Evolutionary conservation across 208 protist species (phyloP).

Genomic region (Trypanosoma cruzi): DNA sequence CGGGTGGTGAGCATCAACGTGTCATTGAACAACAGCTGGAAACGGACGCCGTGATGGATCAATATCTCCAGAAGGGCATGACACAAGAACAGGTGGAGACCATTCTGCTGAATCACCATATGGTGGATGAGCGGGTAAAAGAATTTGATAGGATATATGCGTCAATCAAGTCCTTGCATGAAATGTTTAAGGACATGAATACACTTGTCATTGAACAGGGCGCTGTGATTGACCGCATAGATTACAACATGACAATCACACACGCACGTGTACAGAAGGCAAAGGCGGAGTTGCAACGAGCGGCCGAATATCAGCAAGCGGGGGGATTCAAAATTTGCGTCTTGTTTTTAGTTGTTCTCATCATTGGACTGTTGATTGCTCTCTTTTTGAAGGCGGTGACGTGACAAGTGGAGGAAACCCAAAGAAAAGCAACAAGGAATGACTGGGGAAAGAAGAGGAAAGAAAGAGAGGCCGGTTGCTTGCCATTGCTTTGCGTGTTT

Average conservation of each 20-base stretch:
- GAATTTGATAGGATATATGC: constrained; percentile 94
- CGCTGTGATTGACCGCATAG: constrained; percentile 94
- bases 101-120: constrained; percentile 91
- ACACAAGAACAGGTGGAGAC: constrained; percentile 93
- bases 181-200: constrained; percentile 95
- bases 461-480: not conserved
- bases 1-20: constrained; percentile 80
- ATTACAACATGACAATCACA: constrained; percentile 96
- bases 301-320: constrained; percentile 89
- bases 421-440: no score
- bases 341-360: constrained; percentile 90
- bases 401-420: constrained; percentile 14
- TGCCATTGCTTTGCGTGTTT: not conserved
- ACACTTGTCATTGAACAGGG: constrained; percentile 94
- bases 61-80: constrained; percentile 92
- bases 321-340: constrained; percentile 92
- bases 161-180: constrained; percentile 93
- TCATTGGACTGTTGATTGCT: constrained; percentile 83
- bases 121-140: constrained; percentile 91
- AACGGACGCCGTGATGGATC: constrained; percentile 86
- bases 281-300: constrained; percentile 83
- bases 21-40: constrained; percentile 88
- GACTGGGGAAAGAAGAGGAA: constrained; percentile 1
- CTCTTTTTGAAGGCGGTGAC: constrained; percentile 86
- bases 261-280: constrained; percentile 83